Conservation (phyloP, 129 eudicot species). For the Tanacetum coccineum region DNA sequence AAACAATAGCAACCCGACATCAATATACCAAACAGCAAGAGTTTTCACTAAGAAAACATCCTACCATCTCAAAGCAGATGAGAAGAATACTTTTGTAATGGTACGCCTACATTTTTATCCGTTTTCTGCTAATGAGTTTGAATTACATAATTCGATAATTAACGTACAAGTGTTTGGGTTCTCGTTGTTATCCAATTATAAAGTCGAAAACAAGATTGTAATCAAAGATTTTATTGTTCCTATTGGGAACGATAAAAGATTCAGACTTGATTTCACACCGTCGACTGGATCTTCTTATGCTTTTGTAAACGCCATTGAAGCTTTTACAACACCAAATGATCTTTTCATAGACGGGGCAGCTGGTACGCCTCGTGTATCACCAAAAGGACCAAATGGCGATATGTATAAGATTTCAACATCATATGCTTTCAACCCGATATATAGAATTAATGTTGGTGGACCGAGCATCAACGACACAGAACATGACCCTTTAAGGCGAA, state of each 20-base stretch:
- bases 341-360: constrained; percentile 10
- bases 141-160: constrained; percentile 33
- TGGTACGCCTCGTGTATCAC: neutral
- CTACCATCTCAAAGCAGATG: constrained; percentile 32
- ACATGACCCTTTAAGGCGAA: constrained; percentile 44
- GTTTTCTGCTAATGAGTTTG: constrained; percentile 18
- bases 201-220: neutral
- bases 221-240: constrained; percentile 40
- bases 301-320: constrained; percentile 61
- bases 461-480: neutral
- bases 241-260: constrained; percentile 8
- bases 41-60: constrained; percentile 33
- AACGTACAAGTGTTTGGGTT: constrained; percentile 38
- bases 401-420: neutral
- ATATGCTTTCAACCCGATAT: constrained; percentile 25
- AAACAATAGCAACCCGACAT: constrained; percentile 7
- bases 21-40: constrained; percentile 46
- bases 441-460: constrained; percentile 61
- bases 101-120: constrained; percentile 62
- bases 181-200: constrained; percentile 36
- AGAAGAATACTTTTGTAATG: constrained; percentile 47
- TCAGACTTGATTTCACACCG: constrained; percentile 37
- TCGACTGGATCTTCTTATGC: constrained; percentile 25
- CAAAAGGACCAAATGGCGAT: constrained; percentile 1
- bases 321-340: constrained; percentile 31